Conservation (phyloP, 495 filamentous ascomycete genomes). For the Pyrenula massariospora region DNA sequence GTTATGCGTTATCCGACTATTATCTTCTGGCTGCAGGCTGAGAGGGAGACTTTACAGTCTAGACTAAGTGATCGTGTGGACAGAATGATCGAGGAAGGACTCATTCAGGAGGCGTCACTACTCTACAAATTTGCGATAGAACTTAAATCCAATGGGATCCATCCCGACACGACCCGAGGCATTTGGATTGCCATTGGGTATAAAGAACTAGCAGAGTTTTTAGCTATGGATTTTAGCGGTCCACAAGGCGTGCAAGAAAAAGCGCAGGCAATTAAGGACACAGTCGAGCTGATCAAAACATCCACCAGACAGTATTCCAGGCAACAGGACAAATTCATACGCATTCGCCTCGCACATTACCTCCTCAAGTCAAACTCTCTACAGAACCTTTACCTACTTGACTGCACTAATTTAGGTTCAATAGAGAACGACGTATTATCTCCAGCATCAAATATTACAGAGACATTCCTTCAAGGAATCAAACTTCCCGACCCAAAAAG, state of each 20-base stretch:
- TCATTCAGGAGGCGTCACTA: constrained; percentile 54
- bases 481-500: constrained; percentile 46
- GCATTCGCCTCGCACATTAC: constrained; percentile 61
- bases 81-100: constrained; percentile 66
- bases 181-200: constrained; percentile 97
- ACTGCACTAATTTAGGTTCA: constrained; percentile 49
- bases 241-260: constrained; percentile 25
- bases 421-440: constrained; percentile 50
- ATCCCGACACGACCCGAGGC: constrained; percentile 60
- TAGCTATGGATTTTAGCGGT: constrained; percentile 35
- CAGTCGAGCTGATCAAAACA: constrained; percentile 51
- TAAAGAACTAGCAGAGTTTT: constrained; percentile 71
- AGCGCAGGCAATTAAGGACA: constrained; percentile 19
- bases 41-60: constrained; percentile 47
- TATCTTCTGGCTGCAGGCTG: constrained; percentile 80
- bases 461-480: constrained; percentile 42
- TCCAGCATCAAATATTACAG: constrained; percentile 50
- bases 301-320: constrained; percentile 82
- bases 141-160: constrained; percentile 32
- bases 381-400: constrained; percentile 56
- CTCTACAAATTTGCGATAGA: constrained; percentile 44
- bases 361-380: constrained; percentile 39
- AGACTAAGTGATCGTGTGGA: constrained; percentile 70
- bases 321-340: constrained; percentile 76
- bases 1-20: constrained; percentile 45